Base-by-base conservation (phyloP, 306 rosid species). In the Cucumis sativus region DNA sequence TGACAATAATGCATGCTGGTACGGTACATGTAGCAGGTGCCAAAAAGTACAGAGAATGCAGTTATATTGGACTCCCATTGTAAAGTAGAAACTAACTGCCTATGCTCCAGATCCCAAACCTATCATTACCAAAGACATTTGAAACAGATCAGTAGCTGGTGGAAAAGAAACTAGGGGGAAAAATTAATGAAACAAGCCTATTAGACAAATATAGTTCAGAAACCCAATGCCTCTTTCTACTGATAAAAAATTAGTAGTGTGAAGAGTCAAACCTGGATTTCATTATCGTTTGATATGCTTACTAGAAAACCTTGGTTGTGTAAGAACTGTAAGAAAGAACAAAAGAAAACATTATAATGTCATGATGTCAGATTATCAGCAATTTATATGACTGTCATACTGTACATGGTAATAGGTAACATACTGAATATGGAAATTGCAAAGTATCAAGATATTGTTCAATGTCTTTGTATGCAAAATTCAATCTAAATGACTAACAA, bases 61-160 rank as follows among this genome's bases (percentile, higher is more conserved):
- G 98, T 93, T 85, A 93, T 87, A 76, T 87, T 85, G 84, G 93
- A 91, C 84, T 85, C 98, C 98, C 98, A 93, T 72, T 84, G 85
- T 80, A 93, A 80, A 75, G 88, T 70, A 77, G 91, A 85, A 86
- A 91, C 96, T 71, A 89, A 66, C 81, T 71, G 84, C 81, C 89
- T 88, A 81, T 75, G 86, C 84, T 90, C 96, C 88, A 93, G 83
- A 84, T 93, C 96, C 98, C 97, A 93, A 83, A 93, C 96, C 97
- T 93, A 88, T 75, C 87, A 83, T 80, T 72, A 85, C 85, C 82
- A 84, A 78, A 75, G 89, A 85, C 83, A 78, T 54, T 77, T 83
- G 83, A 83, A 80, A 80, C 74, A 60, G 10, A 81, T 80, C 16
- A 65, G 79, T 76, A 76, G 66, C 25, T 39, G 20, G 67, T 52